Base-by-base conservation (phyloP, 768 basidiomycete species). In the Tephrocybe sp. region DNA sequence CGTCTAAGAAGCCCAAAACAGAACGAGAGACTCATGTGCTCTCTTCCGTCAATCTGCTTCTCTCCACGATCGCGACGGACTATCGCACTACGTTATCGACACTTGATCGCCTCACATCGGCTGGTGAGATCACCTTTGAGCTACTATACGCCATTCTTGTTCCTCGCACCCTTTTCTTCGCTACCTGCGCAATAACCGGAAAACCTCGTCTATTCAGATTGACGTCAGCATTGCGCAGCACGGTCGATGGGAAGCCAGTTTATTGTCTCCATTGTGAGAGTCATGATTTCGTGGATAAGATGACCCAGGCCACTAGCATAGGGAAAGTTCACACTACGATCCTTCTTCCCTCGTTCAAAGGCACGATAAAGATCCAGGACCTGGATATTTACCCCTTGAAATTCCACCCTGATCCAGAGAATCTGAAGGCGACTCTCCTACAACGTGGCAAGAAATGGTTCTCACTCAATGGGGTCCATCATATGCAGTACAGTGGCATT, bases 401-500 rank as follows among this genome's bases (percentile, higher is more conserved):
- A 49, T 83, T 76, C 63, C 78, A 82, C 55, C 64, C 69, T 0
- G 71, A 74, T n/a, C 69, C 70, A 36, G 69, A 67, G 10, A 68
- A 71, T 7, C 56, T 84, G 43, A 67, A 71, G 35, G 64, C 69
- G 47, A 55, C 62, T 7, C 60, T 84, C 8, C 50, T 72, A 31
- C 62, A 64, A 39, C 71, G 84, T n/a, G 84, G 83, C 8, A 74
- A 71, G 67, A 80, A 78, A 62, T 85, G 84, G 83, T 62, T 70
- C 19, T 64, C 62, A 3, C 55, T 84, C 26, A 78, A 75, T 23
- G 82, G 80, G 0, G 65, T 80, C 14, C 79, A 82, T 52, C 82
- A 84, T 56, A 75, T 76, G 57, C 71, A 79, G 48, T 85, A 78
- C 61, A 68, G 71, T n/a, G 82, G 82, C 5, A 70, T 76, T 20